Base-by-base conservation (phyloP, 1,284 basidiomycete genomes). In the Malassezia restricta region DNA sequence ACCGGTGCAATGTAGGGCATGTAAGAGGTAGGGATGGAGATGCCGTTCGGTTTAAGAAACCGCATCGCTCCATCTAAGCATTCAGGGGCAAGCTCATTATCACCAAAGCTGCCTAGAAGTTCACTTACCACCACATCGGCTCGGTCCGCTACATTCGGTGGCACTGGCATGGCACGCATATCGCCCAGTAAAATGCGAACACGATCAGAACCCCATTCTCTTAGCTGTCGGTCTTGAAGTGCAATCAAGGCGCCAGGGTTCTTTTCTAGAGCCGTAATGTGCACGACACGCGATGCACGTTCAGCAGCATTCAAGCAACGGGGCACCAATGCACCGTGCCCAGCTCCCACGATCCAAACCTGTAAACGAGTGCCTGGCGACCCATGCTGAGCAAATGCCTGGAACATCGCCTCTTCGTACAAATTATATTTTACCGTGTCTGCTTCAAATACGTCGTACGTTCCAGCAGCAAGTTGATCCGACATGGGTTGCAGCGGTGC, bases 21-120 rank as follows among this genome's bases (percentile, higher is more conserved):
- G 74, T 99, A 99, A 0, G 89, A 92, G 1, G 85, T 83, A 1
- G 94, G 94, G 61, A 99, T 98, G 0, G 90, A 96, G 62, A 98
- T 86, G 2, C 92, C 92, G 59, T 83, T 79, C 40, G 84, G 64
- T 45, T 71, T 71, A 40, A 71, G 47, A 49, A 73, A 90, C 41
- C 90, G 78, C 80, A 85, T 83, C 14, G 86, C 91, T n/a, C 91
- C 91, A 73, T 96, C 91, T 30, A 96, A 77, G 75, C 91, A 95
- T 74, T 99, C 94, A 0, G 94, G 94, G 68, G 87, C 91, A 40
- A 98, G 81, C 74, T 99, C 94, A 62, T 99, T 99, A 75, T 99
- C 94, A 5, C 92, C 94, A 75, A 99, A 98, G 7, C 87, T 91
- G 5, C 94, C 94, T 57, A 99, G 75, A 15, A 99, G 79, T 75